Percentiles rank a stretch among this genome's conserved stretches.
These are phyloP conservation scores for Phycomyces nitens DNA, from an alignment of 192 early-diverging fungal genomes.

Conservation along the genomic window DNA sequence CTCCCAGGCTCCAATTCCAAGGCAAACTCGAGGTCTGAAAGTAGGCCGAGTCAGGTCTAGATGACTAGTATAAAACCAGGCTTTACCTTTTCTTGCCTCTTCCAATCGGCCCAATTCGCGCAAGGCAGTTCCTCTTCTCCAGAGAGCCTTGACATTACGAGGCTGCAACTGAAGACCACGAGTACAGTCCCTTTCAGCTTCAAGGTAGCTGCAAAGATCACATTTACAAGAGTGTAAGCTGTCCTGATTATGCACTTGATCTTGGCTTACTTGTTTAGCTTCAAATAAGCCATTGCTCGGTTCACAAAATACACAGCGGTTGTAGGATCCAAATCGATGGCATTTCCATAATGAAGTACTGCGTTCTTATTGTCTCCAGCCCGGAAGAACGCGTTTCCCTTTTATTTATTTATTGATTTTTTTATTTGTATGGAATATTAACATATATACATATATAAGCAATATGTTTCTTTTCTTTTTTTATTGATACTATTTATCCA, in stretches of 20 bases:
- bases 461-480: neutral
- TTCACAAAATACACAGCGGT: slow-evolving; percentile 64
- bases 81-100: slow-evolving; percentile 51
- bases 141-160: slow-evolving; percentile 77
- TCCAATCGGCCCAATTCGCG: slow-evolving; percentile 44
- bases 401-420: too few relatives aligned
- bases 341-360: slow-evolving; percentile 57
- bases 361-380: slow-evolving; percentile 57
- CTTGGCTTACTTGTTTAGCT: slow-evolving; percentile 54
- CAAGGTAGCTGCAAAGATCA: slow-evolving; percentile 55
- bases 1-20: slow-evolving; percentile 66
- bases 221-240: neutral
- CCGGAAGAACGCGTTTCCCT: slow-evolving; percentile 62
- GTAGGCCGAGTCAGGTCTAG: neutral
- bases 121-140: slow-evolving; percentile 68
- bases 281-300: slow-evolving; percentile 80
- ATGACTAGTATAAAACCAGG: neutral
- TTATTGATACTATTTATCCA: too few relatives aligned
- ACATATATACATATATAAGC: neutral
- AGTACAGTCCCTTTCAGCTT: slow-evolving; percentile 70
- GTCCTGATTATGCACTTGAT: neutral
- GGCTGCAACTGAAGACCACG: slow-evolving; percentile 53
- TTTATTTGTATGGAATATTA: too few relatives aligned
- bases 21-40: slow-evolving; percentile 58
- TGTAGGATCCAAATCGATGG: slow-evolving; percentile 58